Percentiles rank a stretch among this genome's conserved stretches.
Conservation (phyloP, 2,329 filamentous ascomycete species). For the Sporothrix pseudoabietina region DNA sequence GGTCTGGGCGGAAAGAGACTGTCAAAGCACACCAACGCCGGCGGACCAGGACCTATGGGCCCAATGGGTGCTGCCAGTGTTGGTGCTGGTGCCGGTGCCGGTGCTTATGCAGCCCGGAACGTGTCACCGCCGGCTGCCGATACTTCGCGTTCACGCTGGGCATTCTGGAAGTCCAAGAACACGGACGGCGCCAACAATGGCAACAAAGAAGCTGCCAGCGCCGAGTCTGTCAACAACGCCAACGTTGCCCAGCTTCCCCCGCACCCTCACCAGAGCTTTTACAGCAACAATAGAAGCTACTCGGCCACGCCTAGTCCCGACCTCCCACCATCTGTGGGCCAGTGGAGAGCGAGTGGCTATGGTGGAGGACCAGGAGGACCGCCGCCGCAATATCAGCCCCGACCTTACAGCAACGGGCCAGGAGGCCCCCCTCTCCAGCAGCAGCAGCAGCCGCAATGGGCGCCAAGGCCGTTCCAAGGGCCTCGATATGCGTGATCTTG, state of each 20-base stretch:
- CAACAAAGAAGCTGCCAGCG: background rate
- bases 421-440: background rate
- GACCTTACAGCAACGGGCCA: background rate
- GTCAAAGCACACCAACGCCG: background rate
- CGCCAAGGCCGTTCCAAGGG: background rate
- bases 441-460: background rate
- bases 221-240: background rate
- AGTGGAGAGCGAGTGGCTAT: slow-evolving; percentile 17
- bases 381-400: background rate
- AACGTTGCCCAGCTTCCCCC: background rate
- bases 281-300: slow-evolving; percentile 13
- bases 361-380: slow-evolving; percentile 8
- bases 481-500: background rate
- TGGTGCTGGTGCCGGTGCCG: background rate
- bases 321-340: slow-evolving; percentile 17
- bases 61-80: background rate
- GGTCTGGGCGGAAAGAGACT: slow-evolving; percentile 21
- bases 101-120: background rate
- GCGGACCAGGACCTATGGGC: background rate
- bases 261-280: background rate
- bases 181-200: background rate
- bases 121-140: background rate
- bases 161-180: slow-evolving; percentile 15
- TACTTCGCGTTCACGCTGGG: slow-evolving; percentile 1
- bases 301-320: background rate